Conservation (phyloP, 345 rosid genomes). For the Eutrema japonicum region DNA sequence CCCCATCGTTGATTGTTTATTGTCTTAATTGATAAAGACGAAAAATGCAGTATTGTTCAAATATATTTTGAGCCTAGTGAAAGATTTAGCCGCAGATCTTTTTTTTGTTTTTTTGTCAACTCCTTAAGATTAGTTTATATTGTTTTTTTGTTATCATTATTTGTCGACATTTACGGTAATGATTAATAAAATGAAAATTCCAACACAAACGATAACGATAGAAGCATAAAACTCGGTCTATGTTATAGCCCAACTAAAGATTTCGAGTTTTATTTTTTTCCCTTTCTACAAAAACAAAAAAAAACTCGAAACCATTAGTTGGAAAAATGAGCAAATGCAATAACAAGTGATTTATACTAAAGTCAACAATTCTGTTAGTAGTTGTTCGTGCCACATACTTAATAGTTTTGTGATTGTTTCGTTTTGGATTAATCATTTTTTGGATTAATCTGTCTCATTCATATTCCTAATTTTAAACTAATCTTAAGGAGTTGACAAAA, state of each 20-base stretch:
- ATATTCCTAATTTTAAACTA: not conserved
- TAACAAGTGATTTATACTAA: slow-evolving; percentile 15
- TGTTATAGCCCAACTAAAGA: too few species aligned
- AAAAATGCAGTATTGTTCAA: slow-evolving; percentile 26
- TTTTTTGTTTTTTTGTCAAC: too few species aligned
- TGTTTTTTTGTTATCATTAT: slow-evolving; percentile 5
- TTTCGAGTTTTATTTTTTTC: too few species aligned
- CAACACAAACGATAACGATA: not conserved
- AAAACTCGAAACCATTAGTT: slow-evolving; percentile 16
- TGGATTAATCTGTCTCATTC: not conserved
- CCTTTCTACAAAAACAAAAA: too few species aligned
- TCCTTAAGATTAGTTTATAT: too few species aligned
- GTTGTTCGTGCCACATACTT: not conserved
- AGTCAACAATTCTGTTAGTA: slow-evolving; percentile 29
- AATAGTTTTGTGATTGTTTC: slow-evolving; percentile 2
- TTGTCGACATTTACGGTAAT: slow-evolving; percentile 24
- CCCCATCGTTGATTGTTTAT: slow-evolving; percentile 37
- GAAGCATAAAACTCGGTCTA: not conserved
- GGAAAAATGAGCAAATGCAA: slow-evolving; percentile 23
- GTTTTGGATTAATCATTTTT: not conserved
- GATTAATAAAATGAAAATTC: slow-evolving; percentile 1
- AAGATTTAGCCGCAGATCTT: too few species aligned
- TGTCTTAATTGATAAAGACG: slow-evolving; percentile 35
- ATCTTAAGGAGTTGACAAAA: too few species aligned
- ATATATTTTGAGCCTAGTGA: slow-evolving; percentile 33